Percentiles rank a stretch among this genome's conserved stretches.
Conservation (phyloP, 352 stramenopile species). For the Sclerospora graminicola region DNA sequence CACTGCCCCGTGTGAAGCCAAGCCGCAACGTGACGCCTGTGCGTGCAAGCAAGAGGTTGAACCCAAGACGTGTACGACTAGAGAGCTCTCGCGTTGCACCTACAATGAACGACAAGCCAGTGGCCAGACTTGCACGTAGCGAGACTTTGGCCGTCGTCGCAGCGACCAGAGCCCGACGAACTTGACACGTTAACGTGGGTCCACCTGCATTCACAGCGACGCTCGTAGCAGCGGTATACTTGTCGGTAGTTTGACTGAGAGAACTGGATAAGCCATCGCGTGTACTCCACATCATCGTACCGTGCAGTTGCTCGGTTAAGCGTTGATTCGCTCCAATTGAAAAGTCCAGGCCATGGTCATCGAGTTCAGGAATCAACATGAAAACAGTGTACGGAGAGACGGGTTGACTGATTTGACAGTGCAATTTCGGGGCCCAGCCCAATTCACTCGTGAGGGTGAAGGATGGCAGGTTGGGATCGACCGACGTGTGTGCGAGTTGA, state of each 20-base stretch:
- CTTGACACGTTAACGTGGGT: constrained; percentile 49
- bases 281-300: constrained; percentile 76
- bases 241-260: constrained; percentile 34
- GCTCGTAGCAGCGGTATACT: constrained; percentile 28
- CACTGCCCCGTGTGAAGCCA: constrained; percentile 66
- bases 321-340: constrained; percentile 60
- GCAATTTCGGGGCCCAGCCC: constrained; percentile 66
- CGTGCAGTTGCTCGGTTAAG: constrained; percentile 49
- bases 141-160: constrained; percentile 42
- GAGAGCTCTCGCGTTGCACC: constrained; percentile 52
- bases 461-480: constrained; percentile 50
- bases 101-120: constrained; percentile 35
- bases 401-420: constrained; percentile 63
- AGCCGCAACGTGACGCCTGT: constrained; percentile 51
- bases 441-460: constrained; percentile 56
- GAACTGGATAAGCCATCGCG: constrained; percentile 65
- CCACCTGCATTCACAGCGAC: constrained; percentile 36
- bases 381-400: constrained; percentile 61
- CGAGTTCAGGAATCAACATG: constrained; percentile 64
- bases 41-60: constrained; percentile 47
- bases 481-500: constrained; percentile 51
- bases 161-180: constrained; percentile 28
- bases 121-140: constrained; percentile 35
- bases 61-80: constrained; percentile 38
- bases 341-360: constrained; percentile 61